Evolutionary conservation across 371 early-diverging fungal genomes (phyloP), one percentile per base, ranked within the genome.

Genomic region (Mortierella sp.): DNA sequence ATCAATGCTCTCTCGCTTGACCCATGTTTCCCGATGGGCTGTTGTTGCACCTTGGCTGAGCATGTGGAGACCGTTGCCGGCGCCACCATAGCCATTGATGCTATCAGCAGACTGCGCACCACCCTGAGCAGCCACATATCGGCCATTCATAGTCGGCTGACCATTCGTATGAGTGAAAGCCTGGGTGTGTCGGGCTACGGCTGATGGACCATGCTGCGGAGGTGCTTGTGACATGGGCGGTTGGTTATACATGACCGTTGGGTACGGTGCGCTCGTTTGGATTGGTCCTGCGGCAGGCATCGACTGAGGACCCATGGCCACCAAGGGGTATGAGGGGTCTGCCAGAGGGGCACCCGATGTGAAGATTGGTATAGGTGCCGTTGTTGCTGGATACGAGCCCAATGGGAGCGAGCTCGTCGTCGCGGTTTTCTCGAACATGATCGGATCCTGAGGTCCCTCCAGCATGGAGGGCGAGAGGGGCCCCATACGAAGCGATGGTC

Each of bases 381-480:
- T 25, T 1, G 62, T 10, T 19, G 70, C 21, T 5, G 71, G 60
- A 48, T 64, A 69, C 13, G 66, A 58, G 19, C 70, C 62, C 43
- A 69, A 17, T 5, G 66, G 61, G 21, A 57, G 24, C 14, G 68
- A 63, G 49, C 61, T 67, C 22, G 49, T 58, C 13, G 63, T 34
- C 14, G 60, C 21, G 14, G 49, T 47, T 16, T 70, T 54, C 13
- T 62, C 63, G 54, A 67, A 67, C 13, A 56, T 79, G 29, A 79
- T 80, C 21, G 85, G 81, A 21, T 83, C 82, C 39, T 85, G 83
- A n/a, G 92, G 92, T 0, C 89, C 89, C 37, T 83, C 83, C 19
- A 92, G 71, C 90, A 92, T 91, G 24, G 90, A 89, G 10, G 92
- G 92, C 16, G 92, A 92, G 34, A 92, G 74, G 1, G 92, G 91